These are phyloP conservation scores for Peronospora destructor DNA, from an alignment of 352 stramenopile species.

Conservation along the genomic window DNA sequence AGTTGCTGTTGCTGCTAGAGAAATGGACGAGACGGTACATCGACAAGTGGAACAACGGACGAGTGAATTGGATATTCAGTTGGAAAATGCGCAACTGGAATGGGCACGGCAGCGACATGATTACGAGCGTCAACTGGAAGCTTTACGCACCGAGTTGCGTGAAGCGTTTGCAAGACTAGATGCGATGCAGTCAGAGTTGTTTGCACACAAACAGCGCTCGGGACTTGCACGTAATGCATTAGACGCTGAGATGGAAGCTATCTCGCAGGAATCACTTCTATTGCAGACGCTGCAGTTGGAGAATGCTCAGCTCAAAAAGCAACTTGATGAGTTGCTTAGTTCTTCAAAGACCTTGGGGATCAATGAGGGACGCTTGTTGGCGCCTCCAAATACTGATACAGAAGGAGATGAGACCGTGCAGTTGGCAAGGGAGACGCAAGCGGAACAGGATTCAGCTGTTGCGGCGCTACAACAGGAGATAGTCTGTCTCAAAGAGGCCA, in stretches of 20 bases:
- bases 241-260: conserved; percentile 82
- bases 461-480: conserved; percentile 50
- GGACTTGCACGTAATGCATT: conserved; percentile 53
- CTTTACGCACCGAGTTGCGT: conserved; percentile 45
- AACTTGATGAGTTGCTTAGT: conserved; percentile 68
- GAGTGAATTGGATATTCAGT: conserved; percentile 53
- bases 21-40: conserved; percentile 59
- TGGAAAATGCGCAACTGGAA: conserved; percentile 66
- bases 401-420: conserved; percentile 14
- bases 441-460: conserved; percentile 51
- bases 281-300: conserved; percentile 72
- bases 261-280: conserved; percentile 80
- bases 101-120: conserved; percentile 75
- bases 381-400: conserved; percentile 5
- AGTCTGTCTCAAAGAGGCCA: conserved; percentile 45
- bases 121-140: conserved; percentile 62
- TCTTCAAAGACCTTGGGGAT: conserved; percentile 20
- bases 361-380: conserved; percentile 6
- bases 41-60: conserved; percentile 53
- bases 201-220: conserved; percentile 75
- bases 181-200: conserved; percentile 88
- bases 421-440: conserved; percentile 31
- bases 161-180: conserved; percentile 77
- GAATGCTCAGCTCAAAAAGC: conserved; percentile 78
- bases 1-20: conserved; percentile 70